Base-by-base conservation (phyloP, 1,284 basidiomycete genomes). In the Leccinum subrobustum region DNA sequence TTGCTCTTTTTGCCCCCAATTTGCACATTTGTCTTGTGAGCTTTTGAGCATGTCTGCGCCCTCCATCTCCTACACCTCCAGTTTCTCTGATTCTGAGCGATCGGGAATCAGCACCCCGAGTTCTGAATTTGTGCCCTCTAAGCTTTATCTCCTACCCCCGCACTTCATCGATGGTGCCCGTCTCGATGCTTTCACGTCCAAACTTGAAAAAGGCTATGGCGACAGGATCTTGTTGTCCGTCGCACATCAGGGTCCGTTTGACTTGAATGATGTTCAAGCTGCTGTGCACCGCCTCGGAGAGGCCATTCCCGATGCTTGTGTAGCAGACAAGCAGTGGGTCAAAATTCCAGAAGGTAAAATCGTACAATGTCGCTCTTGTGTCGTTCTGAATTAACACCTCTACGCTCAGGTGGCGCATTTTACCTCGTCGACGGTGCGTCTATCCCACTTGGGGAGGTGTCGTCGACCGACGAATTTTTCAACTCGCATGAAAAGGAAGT, bases 161-260 rank as follows among this genome's bases (percentile, higher is more conserved):
- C 37, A 25, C 27, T 63, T 69, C 4, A 35, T 73, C 35, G 52
- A 61, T 1, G 4, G 14, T 8, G n/a, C 11, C n/a, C 60, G 57
- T 5, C 63, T 75, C 25, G 55, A 56, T 20, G 29, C 51, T 1
- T 71, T 72, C 6, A 37, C 60, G 2, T 63, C 62, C 4, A 70
- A 59, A 37, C 67, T 75, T 33, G 67, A 71, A 9, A 74, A 63
- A 20, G 72, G 73, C n/a, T 65, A 67, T 47, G 72, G 62, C 3
- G 71, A 74, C 52, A 72, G 61, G 44, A 57, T 75, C 12, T 35
- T 72, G 6, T 56, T 75, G 37, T 60, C 39, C 1, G 60, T 74
- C 18, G 60, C 63, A 0, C 73, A 72, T 7, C 12, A 59, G 1
- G 52, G 47, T 2, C 27, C 27, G 3, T 61, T 71, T 42, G 54